Evolutionary conservation across 805 yeast genomes (phyloP).

Genomic region (Cyberlindnera americana): DNA sequence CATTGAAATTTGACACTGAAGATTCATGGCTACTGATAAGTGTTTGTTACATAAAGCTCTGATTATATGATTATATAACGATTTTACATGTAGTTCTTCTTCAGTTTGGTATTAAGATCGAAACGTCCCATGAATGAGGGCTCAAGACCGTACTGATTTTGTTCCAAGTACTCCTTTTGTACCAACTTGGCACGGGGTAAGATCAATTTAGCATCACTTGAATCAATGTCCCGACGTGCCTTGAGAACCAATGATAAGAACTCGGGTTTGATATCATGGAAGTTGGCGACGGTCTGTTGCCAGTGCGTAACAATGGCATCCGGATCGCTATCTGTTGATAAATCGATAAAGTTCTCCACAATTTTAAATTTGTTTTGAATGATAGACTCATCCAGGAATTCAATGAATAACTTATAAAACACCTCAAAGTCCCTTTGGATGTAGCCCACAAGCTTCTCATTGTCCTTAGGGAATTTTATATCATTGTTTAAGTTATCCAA

Average conservation of each 20-base stretch:
- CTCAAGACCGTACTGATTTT: constrained; percentile 8
- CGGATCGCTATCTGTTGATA: constrained; percentile 43
- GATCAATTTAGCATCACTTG: constrained; percentile 13
- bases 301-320: constrained; percentile 53
- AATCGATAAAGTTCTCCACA: constrained; percentile 59
- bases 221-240: constrained; percentile 36
- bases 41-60: constrained; percentile 11
- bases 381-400: constrained; percentile 37
- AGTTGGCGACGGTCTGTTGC: constrained; percentile 57
- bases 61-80: no score
- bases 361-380: constrained; percentile 51
- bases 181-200: constrained; percentile 14
- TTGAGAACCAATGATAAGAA: constrained; percentile 63
- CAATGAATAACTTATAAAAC: constrained; percentile 50
- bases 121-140: constrained; percentile 19
- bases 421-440: constrained; percentile 59
- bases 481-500: constrained; percentile 43
- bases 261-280: constrained; percentile 74
- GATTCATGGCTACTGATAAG: constrained; percentile 8
- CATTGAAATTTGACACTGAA: constrained; percentile 2
- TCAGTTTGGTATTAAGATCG: constrained; percentile 10
- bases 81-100: constrained; percentile 14
- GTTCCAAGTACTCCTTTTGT: constrained; percentile 10
- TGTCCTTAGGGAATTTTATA: constrained; percentile 38
- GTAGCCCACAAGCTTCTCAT: constrained; percentile 42